Base-by-base conservation (phyloP, 164 flowering plant species). In the Tetrastigma voinierianum region DNA sequence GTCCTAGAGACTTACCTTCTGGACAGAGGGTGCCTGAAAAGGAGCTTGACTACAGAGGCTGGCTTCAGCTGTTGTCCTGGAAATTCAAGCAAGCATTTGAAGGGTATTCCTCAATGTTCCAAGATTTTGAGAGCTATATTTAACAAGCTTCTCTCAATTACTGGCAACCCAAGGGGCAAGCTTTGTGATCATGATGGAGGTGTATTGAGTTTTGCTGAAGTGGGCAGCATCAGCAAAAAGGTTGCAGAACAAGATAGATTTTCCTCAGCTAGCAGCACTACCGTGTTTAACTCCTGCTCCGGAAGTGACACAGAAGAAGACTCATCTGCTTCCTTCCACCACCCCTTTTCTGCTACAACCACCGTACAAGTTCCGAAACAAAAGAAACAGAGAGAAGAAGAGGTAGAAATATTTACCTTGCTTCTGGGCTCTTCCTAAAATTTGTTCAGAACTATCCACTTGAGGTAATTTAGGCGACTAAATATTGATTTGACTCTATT, bases 21-120 rank as follows among this genome's bases (percentile, higher is more conserved):
- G 5, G 90, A 88, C 67, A 83, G 83, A 74, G 86, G 88, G 66
- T 77, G 64, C 54, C 45, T 48, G 6, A 69, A 43, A 55, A 82
- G 67, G 54, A 65, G 19, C 56, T 57, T 51, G 10, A 64, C 25
- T 40, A 67, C 62, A 16, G 69, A 69, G 3, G 63, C 64, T 40
- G 61, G 15, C n/a, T 57, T n/a, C 44, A n/a, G 57, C 52, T 69
- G 67, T 59, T 64, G 69, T 61, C 17, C 23, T 46, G 65, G 56
- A 2, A 72, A 69, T 61, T 68, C 80, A 52, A 24, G 54, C 46
- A 70, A 61, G 57, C 53, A 23, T 55, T 65, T 65, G 9, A 56
- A 72, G 45, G 60, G 68, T 55, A 32, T 57, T 3, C 62, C 62
- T 11, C 62, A 60, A 14, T 69, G 68, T 55, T 71, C 84, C 4